phyloP scores from a whole-genome alignment of 805 yeast species.

The Ogataea saltuana region DNA sequence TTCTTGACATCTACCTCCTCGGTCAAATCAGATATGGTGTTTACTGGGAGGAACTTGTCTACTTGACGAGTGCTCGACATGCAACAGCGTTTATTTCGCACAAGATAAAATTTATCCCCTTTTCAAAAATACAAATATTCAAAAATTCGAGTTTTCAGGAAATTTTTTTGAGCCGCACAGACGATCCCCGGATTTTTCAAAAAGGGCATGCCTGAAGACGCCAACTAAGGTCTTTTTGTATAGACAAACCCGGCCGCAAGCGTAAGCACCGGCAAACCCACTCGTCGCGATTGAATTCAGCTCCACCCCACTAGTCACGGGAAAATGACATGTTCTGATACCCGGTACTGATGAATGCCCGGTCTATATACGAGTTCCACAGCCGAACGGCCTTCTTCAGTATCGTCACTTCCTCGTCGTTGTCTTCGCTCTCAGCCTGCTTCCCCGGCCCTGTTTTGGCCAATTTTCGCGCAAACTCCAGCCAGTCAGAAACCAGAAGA shows the following conservation, averaged over 20 bases:
- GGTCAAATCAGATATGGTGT: neutral
- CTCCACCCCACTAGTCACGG: constrained; percentile 3
- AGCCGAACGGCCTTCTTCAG: constrained; percentile 34
- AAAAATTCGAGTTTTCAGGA: too few species aligned
- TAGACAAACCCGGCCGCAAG: too few species aligned
- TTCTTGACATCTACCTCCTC: constrained; percentile 1
- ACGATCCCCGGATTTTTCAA: too few species aligned
- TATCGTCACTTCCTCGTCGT: constrained; percentile 3
- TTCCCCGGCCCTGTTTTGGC: constrained; percentile 38
- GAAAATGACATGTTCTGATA: constrained; percentile 51
- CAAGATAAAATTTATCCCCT: too few species aligned
- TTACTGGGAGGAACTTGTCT: neutral
- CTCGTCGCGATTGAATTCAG: too few species aligned
- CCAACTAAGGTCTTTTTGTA: too few species aligned
- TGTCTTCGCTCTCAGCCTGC: constrained; percentile 8
- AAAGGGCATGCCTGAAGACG: too few species aligned
- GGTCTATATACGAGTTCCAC: constrained; percentile 58
- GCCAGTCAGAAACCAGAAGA: constrained; percentile 63
- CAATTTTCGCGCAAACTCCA: constrained; percentile 54
- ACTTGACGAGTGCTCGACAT: too few species aligned
- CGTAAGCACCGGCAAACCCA: too few species aligned
- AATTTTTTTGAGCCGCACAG: too few species aligned
- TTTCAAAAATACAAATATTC: too few species aligned
- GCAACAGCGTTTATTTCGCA: too few species aligned
- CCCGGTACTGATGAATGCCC: constrained; percentile 65